A percentile compares a stretch with the other conserved stretches of the same genome.
Evolutionary conservation across 352 stramenopile genomes (phyloP).

Genomic region (Saprolegnia parasitica): DNA sequence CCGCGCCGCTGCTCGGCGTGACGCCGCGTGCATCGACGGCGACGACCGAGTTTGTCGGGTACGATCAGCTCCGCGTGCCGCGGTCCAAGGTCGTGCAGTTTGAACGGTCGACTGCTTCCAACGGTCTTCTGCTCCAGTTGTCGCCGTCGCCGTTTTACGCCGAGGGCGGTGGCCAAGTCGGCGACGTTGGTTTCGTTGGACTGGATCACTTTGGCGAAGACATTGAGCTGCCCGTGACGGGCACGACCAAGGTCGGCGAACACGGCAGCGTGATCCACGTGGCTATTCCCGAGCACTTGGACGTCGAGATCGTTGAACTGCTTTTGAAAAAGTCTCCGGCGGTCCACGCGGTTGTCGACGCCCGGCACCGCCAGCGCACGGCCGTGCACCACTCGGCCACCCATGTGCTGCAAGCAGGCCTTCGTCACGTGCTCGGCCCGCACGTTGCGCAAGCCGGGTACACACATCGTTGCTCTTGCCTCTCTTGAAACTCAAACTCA

Average conservation of each 20-base stretch:
- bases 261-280: conserved; percentile 50
- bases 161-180: conserved; percentile 72
- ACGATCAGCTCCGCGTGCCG: conserved; percentile 42
- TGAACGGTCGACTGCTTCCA: conserved; percentile 27
- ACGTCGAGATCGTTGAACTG: conserved; percentile 34
- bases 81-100: conserved; percentile 41
- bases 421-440: conserved; percentile 61
- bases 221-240: conserved; percentile 33
- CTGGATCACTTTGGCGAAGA: conserved; percentile 25
- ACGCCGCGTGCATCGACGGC: background rate
- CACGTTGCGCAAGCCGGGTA: conserved; percentile 65
- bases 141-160: conserved; percentile 70
- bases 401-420: conserved; percentile 63
- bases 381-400: conserved; percentile 72
- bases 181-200: conserved; percentile 45
- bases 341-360: conserved; percentile 48
- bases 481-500: background rate
- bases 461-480: too few relatives aligned
- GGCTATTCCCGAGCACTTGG: conserved; percentile 33
- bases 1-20: background rate
- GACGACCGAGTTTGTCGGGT: conserved; percentile 50
- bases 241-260: conserved; percentile 44
- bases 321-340: conserved; percentile 23
- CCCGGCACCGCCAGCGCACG: conserved; percentile 45
- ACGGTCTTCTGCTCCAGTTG: conserved; percentile 40